Conservation (phyloP, 805 yeast species). For the Yarrowia sp. region DNA sequence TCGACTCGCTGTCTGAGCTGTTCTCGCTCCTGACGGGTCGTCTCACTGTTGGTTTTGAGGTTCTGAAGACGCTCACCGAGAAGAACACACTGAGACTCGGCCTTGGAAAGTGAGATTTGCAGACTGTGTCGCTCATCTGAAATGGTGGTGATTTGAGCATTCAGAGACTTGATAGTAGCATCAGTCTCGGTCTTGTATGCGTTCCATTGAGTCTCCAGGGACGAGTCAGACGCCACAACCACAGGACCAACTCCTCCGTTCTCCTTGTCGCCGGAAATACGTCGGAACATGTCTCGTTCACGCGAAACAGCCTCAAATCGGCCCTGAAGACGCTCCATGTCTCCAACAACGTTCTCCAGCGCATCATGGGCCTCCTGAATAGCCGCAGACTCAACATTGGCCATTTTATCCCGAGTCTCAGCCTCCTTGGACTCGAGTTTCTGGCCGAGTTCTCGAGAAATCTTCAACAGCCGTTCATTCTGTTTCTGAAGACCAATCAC, state of each 20-base stretch:
- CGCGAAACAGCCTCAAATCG: conserved; percentile 54
- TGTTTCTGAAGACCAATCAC: conserved; percentile 67
- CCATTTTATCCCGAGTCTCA: conserved; percentile 31
- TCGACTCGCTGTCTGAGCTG: conserved; percentile 45
- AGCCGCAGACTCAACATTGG: conserved; percentile 38
- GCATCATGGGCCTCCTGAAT: conserved; percentile 40
- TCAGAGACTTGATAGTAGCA: conserved; percentile 49
- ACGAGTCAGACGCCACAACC: conserved; percentile 33
- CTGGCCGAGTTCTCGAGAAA: conserved; percentile 68
- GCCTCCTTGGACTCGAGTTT: conserved; percentile 65
- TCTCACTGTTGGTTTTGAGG: conserved; percentile 43
- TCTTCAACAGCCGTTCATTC: conserved; percentile 67
- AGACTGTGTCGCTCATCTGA: conserved; percentile 48
- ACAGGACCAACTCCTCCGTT: conserved; percentile 25
- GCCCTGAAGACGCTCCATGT: conserved; percentile 48
- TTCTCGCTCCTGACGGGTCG: conserved; percentile 47
- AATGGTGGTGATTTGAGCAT: conserved; percentile 45
- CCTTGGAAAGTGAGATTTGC: conserved; percentile 51
- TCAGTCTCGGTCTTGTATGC: conserved; percentile 44
- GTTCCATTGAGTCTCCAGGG: conserved; percentile 41
- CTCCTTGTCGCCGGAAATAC: conserved; percentile 31
- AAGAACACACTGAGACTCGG: conserved; percentile 54
- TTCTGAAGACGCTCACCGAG: conserved; percentile 52
- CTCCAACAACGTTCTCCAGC: conserved; percentile 36
- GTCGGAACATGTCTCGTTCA: conserved; percentile 68